A percentile compares a stretch with the other conserved stretches of the same genome.
Conservation (phyloP, 352 stramenopile genomes). For the Ophiocytium majus region DNA sequence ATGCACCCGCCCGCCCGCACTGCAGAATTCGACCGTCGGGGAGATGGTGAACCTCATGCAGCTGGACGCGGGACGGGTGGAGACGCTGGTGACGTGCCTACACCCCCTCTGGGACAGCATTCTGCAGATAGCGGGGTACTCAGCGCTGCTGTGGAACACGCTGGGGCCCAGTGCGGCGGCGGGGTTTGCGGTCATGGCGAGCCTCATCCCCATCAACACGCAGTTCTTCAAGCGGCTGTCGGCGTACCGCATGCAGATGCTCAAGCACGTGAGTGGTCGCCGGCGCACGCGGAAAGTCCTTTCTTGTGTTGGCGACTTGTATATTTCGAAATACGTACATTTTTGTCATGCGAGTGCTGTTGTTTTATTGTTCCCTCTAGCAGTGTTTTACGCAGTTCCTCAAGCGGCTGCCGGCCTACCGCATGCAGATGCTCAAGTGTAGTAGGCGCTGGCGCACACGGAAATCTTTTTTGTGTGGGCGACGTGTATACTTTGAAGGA, state of each 20-base stretch:
- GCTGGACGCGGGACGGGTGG: slow-evolving; percentile 54
- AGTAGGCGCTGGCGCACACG: too few relatives aligned
- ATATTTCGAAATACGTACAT: too few relatives aligned
- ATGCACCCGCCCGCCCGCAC: slow-evolving; percentile 14
- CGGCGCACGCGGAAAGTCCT: neutral
- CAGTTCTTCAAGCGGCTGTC: slow-evolving; percentile 47
- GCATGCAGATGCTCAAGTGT: slow-evolving; percentile 50
- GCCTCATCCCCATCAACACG: slow-evolving; percentile 50
- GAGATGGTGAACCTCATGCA: slow-evolving; percentile 62
- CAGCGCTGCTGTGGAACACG: slow-evolving; percentile 45
- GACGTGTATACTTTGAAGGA: too few relatives aligned
- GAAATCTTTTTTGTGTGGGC: too few relatives aligned
- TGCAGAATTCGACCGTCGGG: slow-evolving; percentile 55
- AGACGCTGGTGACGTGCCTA: slow-evolving; percentile 47
- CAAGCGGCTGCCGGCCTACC: slow-evolving; percentile 38
- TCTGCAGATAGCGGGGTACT: slow-evolving; percentile 59
- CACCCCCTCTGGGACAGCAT: slow-evolving; percentile 53
- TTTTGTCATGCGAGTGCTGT: too few relatives aligned
- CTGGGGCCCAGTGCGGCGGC: slow-evolving; percentile 51
- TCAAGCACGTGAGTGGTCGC: slow-evolving; percentile 16
- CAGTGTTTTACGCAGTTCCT: slow-evolving; percentile 50
- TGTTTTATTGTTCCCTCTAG: too few relatives aligned
- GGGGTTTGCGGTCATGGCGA: slow-evolving; percentile 48
- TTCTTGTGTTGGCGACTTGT: too few relatives aligned
- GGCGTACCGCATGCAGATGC: slow-evolving; percentile 42